Conservation (phyloP, 257 asterid genomes). For the Solanum microdontum region DNA sequence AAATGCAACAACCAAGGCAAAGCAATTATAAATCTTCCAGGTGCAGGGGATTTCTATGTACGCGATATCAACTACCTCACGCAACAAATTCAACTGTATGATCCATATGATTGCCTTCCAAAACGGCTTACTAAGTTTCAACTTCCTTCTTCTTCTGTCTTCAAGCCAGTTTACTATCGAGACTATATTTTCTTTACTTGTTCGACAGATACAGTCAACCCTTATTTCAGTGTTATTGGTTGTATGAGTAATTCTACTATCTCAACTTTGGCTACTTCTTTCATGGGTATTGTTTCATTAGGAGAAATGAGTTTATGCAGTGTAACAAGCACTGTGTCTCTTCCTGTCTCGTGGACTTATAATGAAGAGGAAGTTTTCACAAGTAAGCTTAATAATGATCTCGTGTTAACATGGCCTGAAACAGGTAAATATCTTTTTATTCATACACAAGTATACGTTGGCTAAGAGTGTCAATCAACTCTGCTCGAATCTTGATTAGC, state of each 20-base stretch:
- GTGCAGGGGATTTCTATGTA: neutral
- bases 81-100: constrained; percentile 8
- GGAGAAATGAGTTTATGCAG: constrained; percentile 27
- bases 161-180: neutral
- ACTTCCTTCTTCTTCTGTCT: neutral
- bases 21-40: constrained; percentile 2
- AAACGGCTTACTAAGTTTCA: neutral
- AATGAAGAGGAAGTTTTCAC: constrained; percentile 6
- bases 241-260: constrained; percentile 10
- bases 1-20: neutral
- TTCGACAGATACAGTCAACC: neutral
- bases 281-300: neutral
- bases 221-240: neutral
- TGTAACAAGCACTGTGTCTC: constrained; percentile 5
- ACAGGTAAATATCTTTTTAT: constrained; percentile 15
- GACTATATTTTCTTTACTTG: constrained; percentile 11
- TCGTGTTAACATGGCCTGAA: constrained; percentile 36
- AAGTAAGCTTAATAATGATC: constrained; percentile 6
- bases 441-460: neutral
- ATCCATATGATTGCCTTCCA: constrained; percentile 23
- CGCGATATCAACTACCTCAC: neutral
- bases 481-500: neutral
- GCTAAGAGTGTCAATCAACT: neutral
- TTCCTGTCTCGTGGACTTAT: constrained; percentile 35
- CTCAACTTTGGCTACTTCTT: constrained; percentile 36